These are phyloP conservation scores for Ochromonadaceae sp. DNA, from an alignment of 352 stramenopile genomes.

Conservation along the genomic window DNA sequence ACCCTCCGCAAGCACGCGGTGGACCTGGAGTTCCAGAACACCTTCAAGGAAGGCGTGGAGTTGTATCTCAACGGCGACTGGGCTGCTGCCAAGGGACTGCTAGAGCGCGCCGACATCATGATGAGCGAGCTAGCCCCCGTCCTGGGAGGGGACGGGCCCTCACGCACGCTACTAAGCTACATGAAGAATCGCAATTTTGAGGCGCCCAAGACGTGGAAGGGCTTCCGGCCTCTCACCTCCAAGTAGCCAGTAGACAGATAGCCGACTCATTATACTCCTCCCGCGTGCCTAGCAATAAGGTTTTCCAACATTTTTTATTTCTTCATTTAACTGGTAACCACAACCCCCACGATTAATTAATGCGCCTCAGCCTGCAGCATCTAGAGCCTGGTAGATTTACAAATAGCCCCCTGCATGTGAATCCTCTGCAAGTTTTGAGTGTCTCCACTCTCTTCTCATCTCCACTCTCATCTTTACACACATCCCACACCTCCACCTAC, in stretches of 20 bases:
- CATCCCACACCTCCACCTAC: too few relatives aligned
- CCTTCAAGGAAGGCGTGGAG: conserved; percentile 73
- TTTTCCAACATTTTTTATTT: too few relatives aligned
- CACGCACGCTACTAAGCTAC: conserved; percentile 67
- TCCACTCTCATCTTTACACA: too few relatives aligned
- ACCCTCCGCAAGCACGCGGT: conserved; percentile 51
- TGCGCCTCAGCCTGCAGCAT: too few relatives aligned
- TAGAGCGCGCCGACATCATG: conserved; percentile 53
- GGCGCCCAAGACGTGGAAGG: conserved; percentile 68
- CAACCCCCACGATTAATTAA: too few relatives aligned
- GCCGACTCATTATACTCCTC: conserved; percentile 17
- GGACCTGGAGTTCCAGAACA: conserved; percentile 60
- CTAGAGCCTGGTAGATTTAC: too few relatives aligned
- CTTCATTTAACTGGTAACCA: too few relatives aligned
- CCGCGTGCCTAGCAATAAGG: too few relatives aligned
- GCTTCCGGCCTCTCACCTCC: conserved; percentile 70
- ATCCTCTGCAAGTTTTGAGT: too few relatives aligned
- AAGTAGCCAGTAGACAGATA: conserved; percentile 45
- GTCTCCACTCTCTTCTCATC: too few relatives aligned
- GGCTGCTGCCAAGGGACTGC: conserved; percentile 50
- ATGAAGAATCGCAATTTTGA: conserved; percentile 59
- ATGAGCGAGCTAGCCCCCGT: conserved; percentile 58
- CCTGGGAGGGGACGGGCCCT: conserved; percentile 68
- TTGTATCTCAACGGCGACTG: conserved; percentile 82
- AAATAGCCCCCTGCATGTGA: too few relatives aligned